phyloP scores from a whole-genome alignment of 2,329 filamentous ascomycete genomes.

The Colletotrichum sojae region DNA sequence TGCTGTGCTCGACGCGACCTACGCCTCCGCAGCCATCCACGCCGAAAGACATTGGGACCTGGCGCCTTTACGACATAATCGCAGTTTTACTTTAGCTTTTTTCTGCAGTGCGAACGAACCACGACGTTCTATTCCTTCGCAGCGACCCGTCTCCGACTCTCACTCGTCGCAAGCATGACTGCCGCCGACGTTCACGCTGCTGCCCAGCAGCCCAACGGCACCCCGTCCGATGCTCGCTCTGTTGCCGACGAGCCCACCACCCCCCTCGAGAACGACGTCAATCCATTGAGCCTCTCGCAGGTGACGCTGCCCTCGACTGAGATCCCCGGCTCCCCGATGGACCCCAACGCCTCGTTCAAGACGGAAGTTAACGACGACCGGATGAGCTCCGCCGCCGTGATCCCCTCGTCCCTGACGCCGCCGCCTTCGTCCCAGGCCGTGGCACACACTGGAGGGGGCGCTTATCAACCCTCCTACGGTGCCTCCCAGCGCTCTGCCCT shows the following conservation, averaged over 20 bases:
- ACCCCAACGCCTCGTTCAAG: slow-evolving; percentile 64
- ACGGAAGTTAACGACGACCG: slow-evolving; percentile 65
- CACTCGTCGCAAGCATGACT: slow-evolving; percentile 49
- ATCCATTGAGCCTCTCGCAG: slow-evolving; percentile 59
- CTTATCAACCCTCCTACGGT: slow-evolving; percentile 48
- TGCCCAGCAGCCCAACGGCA: slow-evolving; percentile 50
- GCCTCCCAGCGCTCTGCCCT: slow-evolving; percentile 63
- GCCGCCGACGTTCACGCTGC: slow-evolving; percentile 52
- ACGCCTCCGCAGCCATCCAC: slow-evolving; percentile 19
- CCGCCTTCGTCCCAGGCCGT: slow-evolving; percentile 69
- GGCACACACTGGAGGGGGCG: slow-evolving; percentile 47
- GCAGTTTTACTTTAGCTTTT: slow-evolving; percentile 9
- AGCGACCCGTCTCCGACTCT: background rate
- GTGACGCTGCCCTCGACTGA: slow-evolving; percentile 72
- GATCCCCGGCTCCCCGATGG: slow-evolving; percentile 66
- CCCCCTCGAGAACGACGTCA: slow-evolving; percentile 47
- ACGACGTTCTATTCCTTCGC: background rate
- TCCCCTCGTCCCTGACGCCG: slow-evolving; percentile 71
- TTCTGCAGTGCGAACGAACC: background rate
- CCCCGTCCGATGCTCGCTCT: slow-evolving; percentile 41
- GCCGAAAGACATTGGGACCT: background rate
- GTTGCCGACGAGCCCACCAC: slow-evolving; percentile 52
- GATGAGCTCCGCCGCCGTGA: slow-evolving; percentile 57
- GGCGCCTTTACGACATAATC: background rate
- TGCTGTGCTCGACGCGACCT: slow-evolving; percentile 32